These are phyloP conservation scores for Kregervanrija fluxuum DNA, from an alignment of 805 yeast genomes.

Conservation along the genomic window DNA sequence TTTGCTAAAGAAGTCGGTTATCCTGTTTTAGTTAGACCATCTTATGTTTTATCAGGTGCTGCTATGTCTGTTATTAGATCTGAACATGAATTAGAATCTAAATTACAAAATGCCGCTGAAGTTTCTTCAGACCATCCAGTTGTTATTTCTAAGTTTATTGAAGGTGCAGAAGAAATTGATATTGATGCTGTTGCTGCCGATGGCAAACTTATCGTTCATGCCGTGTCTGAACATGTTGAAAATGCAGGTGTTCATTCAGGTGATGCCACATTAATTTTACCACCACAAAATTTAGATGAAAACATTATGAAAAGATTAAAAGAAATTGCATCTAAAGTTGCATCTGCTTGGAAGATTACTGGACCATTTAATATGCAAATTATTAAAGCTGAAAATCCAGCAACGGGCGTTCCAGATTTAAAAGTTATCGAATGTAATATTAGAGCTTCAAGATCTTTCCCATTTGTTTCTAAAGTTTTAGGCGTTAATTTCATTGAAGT, in stretches of 20 bases:
- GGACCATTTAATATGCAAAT: slow-evolving; percentile 99
- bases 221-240: slow-evolving; percentile 95
- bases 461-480: slow-evolving; percentile 94
- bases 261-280: slow-evolving; percentile 92
- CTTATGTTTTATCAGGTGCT: slow-evolving; percentile 95
- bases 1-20: slow-evolving; percentile 84
- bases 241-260: slow-evolving; percentile 99
- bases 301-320: slow-evolving; percentile 65
- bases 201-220: slow-evolving; percentile 88
- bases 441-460: slow-evolving; percentile 98
- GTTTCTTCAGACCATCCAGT: slow-evolving; percentile 97
- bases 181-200: slow-evolving; percentile 92
- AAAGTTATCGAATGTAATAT: slow-evolving; percentile 98
- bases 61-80: slow-evolving; percentile 92
- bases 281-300: slow-evolving; percentile 76
- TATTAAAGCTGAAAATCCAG: slow-evolving; percentile 65
- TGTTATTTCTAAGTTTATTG: slow-evolving; percentile 91
- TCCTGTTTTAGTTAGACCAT: slow-evolving; percentile 97
- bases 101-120: slow-evolving; percentile 80
- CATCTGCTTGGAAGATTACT: slow-evolving; percentile 87
- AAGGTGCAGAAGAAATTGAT: slow-evolving; percentile 95
- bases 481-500: slow-evolving; percentile 93
- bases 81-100: slow-evolving; percentile 71
- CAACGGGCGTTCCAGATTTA: slow-evolving; percentile 53
- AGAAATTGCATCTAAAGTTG: slow-evolving; percentile 89